Evolutionary conservation across 1,139 yeast genomes (phyloP).

Genomic region (Arxiozyma heterogenica): DNA sequence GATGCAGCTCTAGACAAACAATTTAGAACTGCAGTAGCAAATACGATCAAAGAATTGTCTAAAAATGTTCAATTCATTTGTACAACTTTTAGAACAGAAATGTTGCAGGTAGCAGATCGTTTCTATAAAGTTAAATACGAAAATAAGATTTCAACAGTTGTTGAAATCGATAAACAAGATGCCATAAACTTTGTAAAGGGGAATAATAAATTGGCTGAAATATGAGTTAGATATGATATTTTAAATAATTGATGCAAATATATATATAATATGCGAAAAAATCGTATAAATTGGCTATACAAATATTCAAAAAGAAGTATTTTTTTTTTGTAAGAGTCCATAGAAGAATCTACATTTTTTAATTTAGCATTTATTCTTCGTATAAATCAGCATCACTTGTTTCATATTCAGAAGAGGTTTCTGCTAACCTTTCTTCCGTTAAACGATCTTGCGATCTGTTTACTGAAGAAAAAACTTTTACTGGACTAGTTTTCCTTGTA

Average conservation of each 20-base stretch:
- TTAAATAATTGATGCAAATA: background rate
- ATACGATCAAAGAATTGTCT: slow-evolving; percentile 58
- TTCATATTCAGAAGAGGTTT: slow-evolving; percentile 1
- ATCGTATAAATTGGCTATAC: background rate
- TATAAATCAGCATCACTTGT: background rate
- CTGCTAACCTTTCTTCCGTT: background rate
- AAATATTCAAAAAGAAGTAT: too few species aligned
- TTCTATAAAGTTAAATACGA: slow-evolving; percentile 82
- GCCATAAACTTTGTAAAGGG: slow-evolving; percentile 80
- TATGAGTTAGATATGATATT: slow-evolving; percentile 4
- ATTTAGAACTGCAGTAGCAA: slow-evolving; percentile 82
- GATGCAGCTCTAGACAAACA: slow-evolving; percentile 94
- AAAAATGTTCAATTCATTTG: slow-evolving; percentile 78
- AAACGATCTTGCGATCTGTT: too few species aligned
- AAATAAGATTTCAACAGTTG: slow-evolving; percentile 73
- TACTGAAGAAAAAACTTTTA: background rate
- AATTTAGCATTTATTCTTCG: background rate
- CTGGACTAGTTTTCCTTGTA: background rate
- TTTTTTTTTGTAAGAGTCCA: background rate
- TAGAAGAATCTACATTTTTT: too few species aligned
- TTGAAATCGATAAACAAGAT: slow-evolving; percentile 58
- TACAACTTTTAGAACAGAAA: slow-evolving; percentile 91
- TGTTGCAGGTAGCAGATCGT: slow-evolving; percentile 77
- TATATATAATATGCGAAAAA: background rate
- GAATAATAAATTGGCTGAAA: slow-evolving; percentile 20